Evolutionary conservation across 1,284 basidiomycete species (phyloP), one percentile per base, ranked within the genome.

Genomic region (Leucoagaricus sp.): DNA sequence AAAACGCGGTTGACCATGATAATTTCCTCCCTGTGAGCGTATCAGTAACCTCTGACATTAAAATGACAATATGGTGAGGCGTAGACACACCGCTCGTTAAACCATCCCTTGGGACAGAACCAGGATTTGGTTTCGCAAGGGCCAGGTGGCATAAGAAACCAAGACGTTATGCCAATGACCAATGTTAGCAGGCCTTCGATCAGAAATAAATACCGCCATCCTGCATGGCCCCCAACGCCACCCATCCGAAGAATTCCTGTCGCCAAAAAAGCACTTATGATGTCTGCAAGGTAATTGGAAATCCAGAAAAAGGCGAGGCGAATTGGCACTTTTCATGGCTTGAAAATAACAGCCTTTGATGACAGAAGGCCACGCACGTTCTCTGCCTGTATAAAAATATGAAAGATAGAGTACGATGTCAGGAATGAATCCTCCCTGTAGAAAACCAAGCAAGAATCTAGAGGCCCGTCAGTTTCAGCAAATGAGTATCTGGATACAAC

Each of bases 271-370:
- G 81, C 80, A 57, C 79, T 77, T 15, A 84, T 58, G 50, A 89
- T 82, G 44, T 77, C 71, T 7, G 79, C 74, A 10, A 81, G 60
- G 58, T 86, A 82, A 62, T 82, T 83, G 13, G 77, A 86, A 40
- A 84, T 74, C 86, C 86, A 91, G 73, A 90, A 91, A 65, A 79
- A 84, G 1, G 84, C 84, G 2, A 91, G 73, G 13, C 89, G 80
- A 36, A 89, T 78, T 4, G 87, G 86, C 8, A 91, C 75, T 80
- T n/a, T n/a, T n/a, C n/a, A n/a, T n/a, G 46, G 21, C 12, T 38
- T n/a, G 17, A 38, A n/a, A 49, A 44, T 15, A n/a, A 15, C 10
- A 21, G 28, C 47, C 10, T 38, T 31, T 29, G 34, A 52, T 4
- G 42, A 38, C 17, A 21, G 15, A 28, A 25, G 47, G 10, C 12